Conservation (phyloP, 2,329 filamentous ascomycete species). For the Apiospora koreana region DNA sequence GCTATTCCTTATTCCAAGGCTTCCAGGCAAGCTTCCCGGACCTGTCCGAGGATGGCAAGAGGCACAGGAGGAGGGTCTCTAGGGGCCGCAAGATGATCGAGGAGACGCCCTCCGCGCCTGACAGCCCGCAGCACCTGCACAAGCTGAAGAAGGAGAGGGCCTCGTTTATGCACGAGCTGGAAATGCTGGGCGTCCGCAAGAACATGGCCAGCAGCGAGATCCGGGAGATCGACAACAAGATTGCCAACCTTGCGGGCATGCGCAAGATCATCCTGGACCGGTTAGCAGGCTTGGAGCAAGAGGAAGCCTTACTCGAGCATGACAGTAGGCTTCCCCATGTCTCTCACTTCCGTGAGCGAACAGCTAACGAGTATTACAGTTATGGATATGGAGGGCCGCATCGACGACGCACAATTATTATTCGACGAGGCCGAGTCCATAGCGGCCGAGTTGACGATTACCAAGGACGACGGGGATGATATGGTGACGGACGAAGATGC, state of each 20-base stretch:
- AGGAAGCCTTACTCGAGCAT: conserved; percentile 87
- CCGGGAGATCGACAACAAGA: conserved; percentile 94
- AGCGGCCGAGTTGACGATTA: conserved; percentile 50
- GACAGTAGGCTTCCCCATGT: conserved; percentile 62
- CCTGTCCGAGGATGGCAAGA: conserved; percentile 68
- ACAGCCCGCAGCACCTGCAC: conserved; percentile 66
- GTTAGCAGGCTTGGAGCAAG: conserved; percentile 82
- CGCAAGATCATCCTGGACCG: conserved; percentile 88
- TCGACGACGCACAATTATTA: conserved; percentile 63
- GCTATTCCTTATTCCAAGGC: conserved; percentile 93
- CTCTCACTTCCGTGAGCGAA: not conserved
- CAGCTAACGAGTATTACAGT: conserved; percentile 41
- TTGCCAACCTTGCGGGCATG: conserved; percentile 90
- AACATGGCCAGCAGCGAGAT: conserved; percentile 98
- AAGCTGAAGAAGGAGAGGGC: conserved; percentile 81
- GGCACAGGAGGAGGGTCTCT: conserved; percentile 69
- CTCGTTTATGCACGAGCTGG: conserved; percentile 78
- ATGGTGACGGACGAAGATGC: conserved; percentile 52
- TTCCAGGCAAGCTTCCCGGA: conserved; percentile 88
- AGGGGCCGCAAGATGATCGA: conserved; percentile 76
- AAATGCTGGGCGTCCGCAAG: conserved; percentile 90
- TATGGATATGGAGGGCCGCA: conserved; percentile 60
- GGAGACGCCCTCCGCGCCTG: conserved; percentile 56
- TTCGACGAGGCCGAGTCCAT: conserved; percentile 60
- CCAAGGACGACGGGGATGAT: conserved; percentile 52